Conservation (phyloP, 2,329 filamentous ascomycete genomes). For the Aureobasidium zeae region DNA sequence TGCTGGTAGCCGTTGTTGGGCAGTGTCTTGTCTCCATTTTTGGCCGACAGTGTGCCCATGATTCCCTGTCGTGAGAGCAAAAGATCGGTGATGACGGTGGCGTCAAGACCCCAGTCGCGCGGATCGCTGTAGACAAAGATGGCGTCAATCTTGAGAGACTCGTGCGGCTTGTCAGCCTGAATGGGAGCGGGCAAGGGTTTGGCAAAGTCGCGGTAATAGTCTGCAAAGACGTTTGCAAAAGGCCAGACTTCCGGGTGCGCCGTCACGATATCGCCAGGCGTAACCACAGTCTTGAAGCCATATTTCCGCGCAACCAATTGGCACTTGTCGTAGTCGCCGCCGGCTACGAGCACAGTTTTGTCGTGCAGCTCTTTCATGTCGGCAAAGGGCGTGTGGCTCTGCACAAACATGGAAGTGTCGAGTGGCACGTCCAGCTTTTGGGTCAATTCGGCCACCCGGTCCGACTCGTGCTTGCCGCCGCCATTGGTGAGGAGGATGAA, state of each 20-base stretch:
- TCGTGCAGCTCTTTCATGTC: slow-evolving; percentile 54
- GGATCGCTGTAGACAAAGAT: slow-evolving; percentile 94
- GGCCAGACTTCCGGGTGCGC: slow-evolving; percentile 72
- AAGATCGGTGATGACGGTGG: slow-evolving; percentile 74
- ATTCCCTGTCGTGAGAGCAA: slow-evolving; percentile 70
- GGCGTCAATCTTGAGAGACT: slow-evolving; percentile 69
- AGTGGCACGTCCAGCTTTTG: slow-evolving; percentile 55
- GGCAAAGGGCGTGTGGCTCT: slow-evolving; percentile 85
- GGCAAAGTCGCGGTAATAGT: slow-evolving; percentile 51
- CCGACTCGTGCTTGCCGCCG: slow-evolving; percentile 72
- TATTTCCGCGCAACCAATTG: slow-evolving; percentile 64
- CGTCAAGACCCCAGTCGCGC: slow-evolving; percentile 88
- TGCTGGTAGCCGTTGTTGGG: slow-evolving; percentile 72
- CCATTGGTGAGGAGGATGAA: slow-evolving; percentile 96
- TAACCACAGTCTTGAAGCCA: slow-evolving; percentile 74
- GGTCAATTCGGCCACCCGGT: slow-evolving; percentile 62
- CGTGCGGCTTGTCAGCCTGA: slow-evolving; percentile 34
- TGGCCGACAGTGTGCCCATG: slow-evolving; percentile 66
- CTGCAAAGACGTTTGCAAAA: slow-evolving; percentile 59
- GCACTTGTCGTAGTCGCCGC: slow-evolving; percentile 47
- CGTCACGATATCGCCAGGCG: slow-evolving; percentile 71
- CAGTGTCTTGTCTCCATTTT: slow-evolving; percentile 56
- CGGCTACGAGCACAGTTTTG: slow-evolving; percentile 41
- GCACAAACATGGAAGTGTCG: slow-evolving; percentile 63
- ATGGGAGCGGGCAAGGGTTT: slow-evolving; percentile 49